Evolutionary conservation across 2,329 filamentous ascomycete genomes (phyloP), one percentile per base, ranked within the genome.

Genomic region (Aspergillus luchuensis): DNA sequence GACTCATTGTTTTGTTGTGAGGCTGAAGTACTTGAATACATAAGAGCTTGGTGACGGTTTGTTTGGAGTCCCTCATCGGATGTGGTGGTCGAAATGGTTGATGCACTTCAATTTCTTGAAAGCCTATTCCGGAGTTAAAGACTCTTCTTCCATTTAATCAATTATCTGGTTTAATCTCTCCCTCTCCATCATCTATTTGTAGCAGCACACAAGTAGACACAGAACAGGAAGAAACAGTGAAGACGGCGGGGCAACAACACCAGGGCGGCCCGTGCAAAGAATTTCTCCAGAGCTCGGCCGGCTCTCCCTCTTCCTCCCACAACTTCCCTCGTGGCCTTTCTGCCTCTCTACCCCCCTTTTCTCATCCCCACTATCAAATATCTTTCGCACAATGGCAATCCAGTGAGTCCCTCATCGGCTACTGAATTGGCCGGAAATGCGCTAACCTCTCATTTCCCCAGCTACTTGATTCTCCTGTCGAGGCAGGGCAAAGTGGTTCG

Each of bases 401-500:
- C 68, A 72, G 74, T 76, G 63, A 74, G 73, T 60, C 36, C 19
- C 11, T 13, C 23, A 25, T 41, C 15, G 45, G 25, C 49, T 28
- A 33, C 10, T 43, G 38, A 21, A 53, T 36, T 48, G 51, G 11
- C 23, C 10, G 58, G 39, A n/a, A 57, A 41, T 55, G 25, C 51
- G 66, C 68, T 71, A 58, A 73, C 63, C 28, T 54, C 41, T 17
- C 15, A n/a, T 55, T 56, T 1, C 11, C 33, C 49, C 62, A 98
- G 95, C 83, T 99, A 99, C 78, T 84, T 99, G 71, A 98, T 99
- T 78, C 87, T 99, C 78, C 89, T 99, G 70, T 98, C 94, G 66
- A 89, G 95, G 73, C 95, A 99, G 85, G 95, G 95, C 83, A 99
- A 99, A 90, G 95, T 99, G 81, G 94, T 99, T 85, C 72, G 92